phyloP scores from a whole-genome alignment of 176 grass and related monocot genomes.

The Avena insularis region DNA sequence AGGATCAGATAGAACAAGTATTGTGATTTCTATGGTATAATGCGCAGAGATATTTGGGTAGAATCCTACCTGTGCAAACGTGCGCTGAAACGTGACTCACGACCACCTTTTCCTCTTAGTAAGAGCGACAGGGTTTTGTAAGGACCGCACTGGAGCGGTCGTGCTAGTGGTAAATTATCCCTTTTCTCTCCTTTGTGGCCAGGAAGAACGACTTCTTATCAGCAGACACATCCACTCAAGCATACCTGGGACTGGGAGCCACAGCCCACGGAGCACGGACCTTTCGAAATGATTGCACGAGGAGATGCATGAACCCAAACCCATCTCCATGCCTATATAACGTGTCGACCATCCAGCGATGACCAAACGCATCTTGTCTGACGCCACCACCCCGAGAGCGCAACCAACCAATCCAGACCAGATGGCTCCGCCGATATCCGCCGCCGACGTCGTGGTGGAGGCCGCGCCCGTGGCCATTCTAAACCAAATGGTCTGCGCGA shows the following conservation, averaged over 20 bases:
- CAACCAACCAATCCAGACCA: conserved; percentile 1
- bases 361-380: background rate
- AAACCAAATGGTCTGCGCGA: conserved; percentile 18
- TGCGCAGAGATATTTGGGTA: background rate
- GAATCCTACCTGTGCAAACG: conserved; percentile 16
- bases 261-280: background rate
- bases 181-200: background rate
- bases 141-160: background rate
- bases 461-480: conserved; percentile 8
- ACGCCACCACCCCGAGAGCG: conserved; percentile 16
- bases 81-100: background rate
- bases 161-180: background rate
- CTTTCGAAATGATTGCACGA: background rate
- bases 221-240: background rate
- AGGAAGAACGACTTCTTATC: background rate
- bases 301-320: conserved; percentile 18
- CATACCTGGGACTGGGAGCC: conserved; percentile 11
- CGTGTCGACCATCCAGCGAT: background rate
- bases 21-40: background rate
- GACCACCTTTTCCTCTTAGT: background rate
- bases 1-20: conserved; percentile 12
- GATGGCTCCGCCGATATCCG: conserved; percentile 38
- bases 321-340: conserved; percentile 42
- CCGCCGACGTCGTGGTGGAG: conserved; percentile 36
- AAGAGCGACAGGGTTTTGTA: background rate